Base-by-base conservation (phyloP, 345 rosid species). In the Hibiscus trionum region DNA sequence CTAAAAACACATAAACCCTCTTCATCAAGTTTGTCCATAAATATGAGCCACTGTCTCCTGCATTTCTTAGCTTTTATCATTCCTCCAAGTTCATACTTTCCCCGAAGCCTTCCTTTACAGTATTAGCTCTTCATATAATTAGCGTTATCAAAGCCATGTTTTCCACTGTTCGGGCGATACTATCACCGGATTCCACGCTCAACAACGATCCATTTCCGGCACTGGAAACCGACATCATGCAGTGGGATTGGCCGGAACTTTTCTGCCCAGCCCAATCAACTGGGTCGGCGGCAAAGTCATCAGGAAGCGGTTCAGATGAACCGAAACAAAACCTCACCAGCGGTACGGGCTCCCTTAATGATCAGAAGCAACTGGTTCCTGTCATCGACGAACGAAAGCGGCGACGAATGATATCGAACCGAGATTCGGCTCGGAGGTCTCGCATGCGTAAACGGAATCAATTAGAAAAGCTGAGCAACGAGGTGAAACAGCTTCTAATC, bases 391-490 rank as follows among this genome's bases (percentile, higher is more conserved):
- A 88, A 55, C 81, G 90, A 11, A 93, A 87, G 76, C 73, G 80
- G 66, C 86, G 86, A 78, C 83, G 98, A 27, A 91, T 86, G 97
- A 72, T 86, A 70, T 93, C 98, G 47, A 93, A 90, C 88, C 86
- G 97, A 75, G 93, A 91, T 60, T 89, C 98, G 5, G 97, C 98
- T 4, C 80, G 88, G 84, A 80, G 96, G 76, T 91, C 97, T 0
- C 82, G 97, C 73, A 84, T 87, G 89, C 86, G 96, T 66, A 89
- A 89, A 56, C 93, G 85, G 74, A 88, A 73, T 78, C 92, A 89
- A 77, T 73, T 84, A 72, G 92, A 91, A 72, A 87, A 87, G 79
- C 73, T 93, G 74, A 81, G 87, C 79, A 85, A 83, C 72, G 88
- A 87, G 81, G 80, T 74, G 85, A 87, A 80, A 84, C 88, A 79